Evolutionary conservation across 148 eudicot species (phyloP), one percentile per base, ranked within the genome.

Genomic region (Fagopyrum tataricum): DNA sequence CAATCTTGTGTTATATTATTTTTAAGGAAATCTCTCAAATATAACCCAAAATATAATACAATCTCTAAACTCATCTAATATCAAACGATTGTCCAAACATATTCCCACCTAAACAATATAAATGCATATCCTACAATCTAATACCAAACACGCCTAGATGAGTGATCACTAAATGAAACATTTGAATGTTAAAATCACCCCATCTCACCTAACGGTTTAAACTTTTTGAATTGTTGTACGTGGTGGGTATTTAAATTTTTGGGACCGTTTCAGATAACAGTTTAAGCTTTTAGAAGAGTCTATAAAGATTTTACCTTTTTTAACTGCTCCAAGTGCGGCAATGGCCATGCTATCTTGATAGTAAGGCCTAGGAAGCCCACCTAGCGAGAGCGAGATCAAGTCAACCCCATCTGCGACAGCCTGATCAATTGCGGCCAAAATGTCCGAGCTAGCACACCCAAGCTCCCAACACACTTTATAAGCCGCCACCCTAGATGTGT

Each of bases 391-490:
- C 6, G 96, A 88, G 14, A 90, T 75, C 26, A 90, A 73, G 42
- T 90, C 85, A 9, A 90, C 92, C 2, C 96, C 92, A 71, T 90
- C 96, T 0, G 59, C 64, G 5, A 88, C 85, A 12, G 90, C 92
- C 74, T 77, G 81, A 52, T 90, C 96, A 6, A 90, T 85, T 4
- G 92, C 92, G 14, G 92, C 96, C 79, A 90, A 39, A 53, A 90
- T 81, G 71, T 90, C 96, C 0, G 96, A 82, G 67, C 82, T 86
- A 2, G 96, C 81, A 62, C 96, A 90, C 3, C 96, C 96, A 0
- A 76, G 73, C 11, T 51, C 40, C 82, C 84, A 90, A 39, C 96
- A 90, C 9, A 81, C 89, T 73, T 90, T 90, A 42, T 90, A 90
- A 14, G 86, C 96, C 43, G 96, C 96, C 78, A 90, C 74, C 73